These are phyloP conservation scores for Gastrodia elata DNA, from an alignment of 106 monocot genomes.

Conservation along the genomic window DNA sequence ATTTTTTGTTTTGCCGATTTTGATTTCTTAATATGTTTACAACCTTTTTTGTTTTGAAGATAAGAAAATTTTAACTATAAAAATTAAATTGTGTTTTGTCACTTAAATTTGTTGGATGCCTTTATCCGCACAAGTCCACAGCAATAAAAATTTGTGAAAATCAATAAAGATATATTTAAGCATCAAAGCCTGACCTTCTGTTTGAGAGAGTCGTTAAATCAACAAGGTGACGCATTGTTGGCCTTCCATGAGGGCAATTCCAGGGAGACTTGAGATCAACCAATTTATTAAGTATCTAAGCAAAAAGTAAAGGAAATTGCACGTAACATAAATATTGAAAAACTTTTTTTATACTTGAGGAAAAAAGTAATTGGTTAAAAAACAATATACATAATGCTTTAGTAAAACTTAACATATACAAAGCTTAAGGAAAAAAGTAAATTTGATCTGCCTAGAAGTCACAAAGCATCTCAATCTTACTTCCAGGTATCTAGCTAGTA, in stretches of 20 bases:
- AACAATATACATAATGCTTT: no score
- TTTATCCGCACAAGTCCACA: neutral
- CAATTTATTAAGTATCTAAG: slow-evolving; percentile 74
- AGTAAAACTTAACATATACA: no score
- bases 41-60: no score
- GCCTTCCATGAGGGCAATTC: slow-evolving; percentile 99
- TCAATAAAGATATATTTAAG: neutral
- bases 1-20: no score
- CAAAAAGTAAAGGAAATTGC: neutral
- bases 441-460: neutral
- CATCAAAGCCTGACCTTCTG: slow-evolving; percentile 14
- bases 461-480: no score
- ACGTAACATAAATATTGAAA: neutral
- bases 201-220: slow-evolving; percentile 40
- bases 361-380: no score
- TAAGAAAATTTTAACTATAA: no score
- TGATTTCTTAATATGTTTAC: no score
- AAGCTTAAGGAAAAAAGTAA: no score
- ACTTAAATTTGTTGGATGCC: neutral
- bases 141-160: neutral
- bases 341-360: neutral
- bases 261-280: slow-evolving; percentile 75
- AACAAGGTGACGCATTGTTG: slow-evolving; percentile 92
- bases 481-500: no score
- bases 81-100: no score